These are phyloP conservation scores for Otatea glauca DNA, from an alignment of 176 grass and related monocot genomes.

Conservation along the genomic window DNA sequence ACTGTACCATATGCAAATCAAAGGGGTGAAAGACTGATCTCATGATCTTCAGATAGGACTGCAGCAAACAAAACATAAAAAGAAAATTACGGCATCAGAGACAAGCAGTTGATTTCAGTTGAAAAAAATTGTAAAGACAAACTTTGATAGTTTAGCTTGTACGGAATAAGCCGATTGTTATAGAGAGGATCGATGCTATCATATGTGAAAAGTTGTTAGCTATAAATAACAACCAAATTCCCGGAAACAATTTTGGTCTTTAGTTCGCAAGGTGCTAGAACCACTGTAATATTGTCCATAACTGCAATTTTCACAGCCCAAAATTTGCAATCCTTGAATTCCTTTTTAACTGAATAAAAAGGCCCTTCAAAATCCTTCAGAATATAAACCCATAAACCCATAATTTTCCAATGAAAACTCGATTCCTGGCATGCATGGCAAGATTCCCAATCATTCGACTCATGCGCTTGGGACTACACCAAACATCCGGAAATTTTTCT, in stretches of 20 bases:
- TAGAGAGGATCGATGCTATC: background rate
- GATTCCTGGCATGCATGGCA: background rate
- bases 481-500: background rate
- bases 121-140: background rate
- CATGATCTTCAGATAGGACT: background rate
- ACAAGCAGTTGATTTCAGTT: slow-evolving; percentile 17
- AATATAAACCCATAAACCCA: background rate
- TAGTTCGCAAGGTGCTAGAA: background rate
- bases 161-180: slow-evolving; percentile 17
- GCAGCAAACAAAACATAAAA: background rate
- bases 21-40: slow-evolving; percentile 40
- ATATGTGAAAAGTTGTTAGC: background rate
- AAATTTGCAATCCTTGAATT: background rate
- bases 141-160: background rate
- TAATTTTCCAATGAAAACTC: background rate
- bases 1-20: slow-evolving; percentile 53
- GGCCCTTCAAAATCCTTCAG: no score
- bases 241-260: background rate
- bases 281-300: background rate
- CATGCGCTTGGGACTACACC: background rate
- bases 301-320: slow-evolving; percentile 4
- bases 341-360: no score
- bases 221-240: background rate
- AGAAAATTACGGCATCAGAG: background rate
- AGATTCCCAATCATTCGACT: background rate